Percentiles rank a stretch among this genome's conserved stretches.
Conservation (phyloP, 306 rosid genomes). For the Erythrophleum fordii region DNA sequence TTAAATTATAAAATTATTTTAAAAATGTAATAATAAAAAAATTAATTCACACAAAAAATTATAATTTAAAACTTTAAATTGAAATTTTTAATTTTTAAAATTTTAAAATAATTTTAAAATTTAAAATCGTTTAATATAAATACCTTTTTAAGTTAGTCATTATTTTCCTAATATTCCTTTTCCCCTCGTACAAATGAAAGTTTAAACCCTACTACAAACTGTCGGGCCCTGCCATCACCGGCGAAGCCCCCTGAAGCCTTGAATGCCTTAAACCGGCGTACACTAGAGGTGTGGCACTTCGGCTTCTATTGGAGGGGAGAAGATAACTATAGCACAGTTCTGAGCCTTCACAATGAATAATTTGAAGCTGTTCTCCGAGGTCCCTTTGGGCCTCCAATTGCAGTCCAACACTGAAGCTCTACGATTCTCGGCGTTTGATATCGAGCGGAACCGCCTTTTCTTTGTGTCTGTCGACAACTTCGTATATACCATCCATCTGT, state of each 20-base stretch:
- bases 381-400: constrained; percentile 55
- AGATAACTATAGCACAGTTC: neutral
- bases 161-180: no score
- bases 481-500: constrained; percentile 68
- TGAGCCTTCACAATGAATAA: constrained; percentile 63
- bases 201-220: constrained; percentile 7
- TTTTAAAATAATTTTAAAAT: no score
- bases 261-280: neutral
- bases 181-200: no score
- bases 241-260: neutral
- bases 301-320: neutral
- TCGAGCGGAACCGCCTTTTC: constrained; percentile 90
- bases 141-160: no score
- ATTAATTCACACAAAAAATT: no score
- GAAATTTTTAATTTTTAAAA: no score
- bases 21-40: no score
- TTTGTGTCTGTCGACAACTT: constrained; percentile 76
- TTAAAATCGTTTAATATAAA: no score
- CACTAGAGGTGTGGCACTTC: neutral
- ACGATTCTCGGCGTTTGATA: constrained; percentile 72
- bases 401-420: constrained; percentile 54
- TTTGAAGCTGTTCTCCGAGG: constrained; percentile 71
- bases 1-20: no score
- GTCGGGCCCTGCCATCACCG: neutral
- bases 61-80: no score